Evolutionary conservation across 169 alveolate species (phyloP), one percentile per base, ranked within the genome.

Genomic region (Plasmodium cynomolgi): DNA sequence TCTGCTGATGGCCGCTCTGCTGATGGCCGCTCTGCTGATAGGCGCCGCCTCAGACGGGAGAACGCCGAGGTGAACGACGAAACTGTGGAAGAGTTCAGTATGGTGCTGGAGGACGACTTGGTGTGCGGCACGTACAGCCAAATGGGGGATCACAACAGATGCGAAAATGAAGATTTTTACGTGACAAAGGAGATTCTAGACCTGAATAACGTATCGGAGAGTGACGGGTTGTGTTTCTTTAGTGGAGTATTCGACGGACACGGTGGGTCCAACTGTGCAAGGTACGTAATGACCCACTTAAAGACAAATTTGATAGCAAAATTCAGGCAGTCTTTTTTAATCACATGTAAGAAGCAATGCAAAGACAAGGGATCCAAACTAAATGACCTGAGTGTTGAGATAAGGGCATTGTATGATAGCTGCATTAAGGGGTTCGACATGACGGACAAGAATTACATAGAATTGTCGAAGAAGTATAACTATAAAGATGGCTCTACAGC

Each of bases 171-270:
- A 72, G 98, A 97, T 90, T 80, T 95, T 74, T 96, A 81, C 73
- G 94, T 96, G 75, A 96, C 97, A 17, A 74, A 95, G 31, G 97
- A 93, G n/a, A 94, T 96, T 29, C 74, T 97, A 81, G 96, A 97
- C n/a, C 91, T 97, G 58, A 96, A 94, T 37, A 29, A 94, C 41
- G 96, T 97, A 7, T 90, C 97, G 26, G 79, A 94, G 39, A 82
- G 97, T 47, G 97, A 96, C 33, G 97, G 97, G 1, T 84, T 97
- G 77, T 97, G 98, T 82, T 96, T 96, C 84, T 97, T 85, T 81
- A 92, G 97, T 17, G 98, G 97, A 5, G 96, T 97, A 4, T 97
- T 96, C 81, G 98, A 96, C 72, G 98, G 98, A 11, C 98, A 97
- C 79, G 96, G 96, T 7, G 98, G 98, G 1, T 91, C 97, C 82